A percentile compares a stretch with the other conserved stretches of the same genome.
These are phyloP conservation scores for Cordyceps javanica DNA, from an alignment of 2,329 filamentous ascomycete genomes.

Conservation along the genomic window DNA sequence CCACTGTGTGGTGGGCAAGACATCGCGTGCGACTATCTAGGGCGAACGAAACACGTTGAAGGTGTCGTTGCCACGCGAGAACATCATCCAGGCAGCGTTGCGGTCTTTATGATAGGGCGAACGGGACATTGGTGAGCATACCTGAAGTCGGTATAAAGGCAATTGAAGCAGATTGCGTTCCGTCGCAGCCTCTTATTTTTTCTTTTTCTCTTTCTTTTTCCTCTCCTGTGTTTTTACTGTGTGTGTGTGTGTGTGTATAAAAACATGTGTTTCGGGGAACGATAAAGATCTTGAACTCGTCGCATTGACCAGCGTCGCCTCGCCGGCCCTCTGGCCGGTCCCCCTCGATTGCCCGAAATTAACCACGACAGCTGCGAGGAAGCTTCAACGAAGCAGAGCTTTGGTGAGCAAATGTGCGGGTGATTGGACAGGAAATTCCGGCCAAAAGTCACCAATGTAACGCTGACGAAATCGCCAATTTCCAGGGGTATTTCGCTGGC, in stretches of 20 bases:
- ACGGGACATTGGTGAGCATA: not conserved
- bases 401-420: not conserved
- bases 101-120: not conserved
- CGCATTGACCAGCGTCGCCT: not conserved
- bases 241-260: too few relatives aligned
- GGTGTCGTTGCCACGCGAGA: not conserved
- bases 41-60: conserved; percentile 8
- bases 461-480: not conserved
- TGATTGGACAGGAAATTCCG: not conserved
- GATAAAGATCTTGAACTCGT: not conserved
- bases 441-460: not conserved
- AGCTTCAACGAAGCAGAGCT: too few relatives aligned
- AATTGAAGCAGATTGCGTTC: not conserved
- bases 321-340: too few relatives aligned
- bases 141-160: too few relatives aligned
- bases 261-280: too few relatives aligned
- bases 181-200: too few relatives aligned
- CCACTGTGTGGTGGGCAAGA: conserved; percentile 7
- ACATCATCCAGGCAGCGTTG: not conserved
- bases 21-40: not conserved
- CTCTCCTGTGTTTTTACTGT: too few relatives aligned
- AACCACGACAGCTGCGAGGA: too few relatives aligned
- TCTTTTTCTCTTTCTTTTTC: not conserved
- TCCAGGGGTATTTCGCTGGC: not conserved
- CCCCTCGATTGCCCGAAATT: not conserved